Evolutionary conservation across 2,329 filamentous ascomycete species (phyloP), one percentile per base, ranked within the genome.

Genomic region (Sporothrix globosa): DNA sequence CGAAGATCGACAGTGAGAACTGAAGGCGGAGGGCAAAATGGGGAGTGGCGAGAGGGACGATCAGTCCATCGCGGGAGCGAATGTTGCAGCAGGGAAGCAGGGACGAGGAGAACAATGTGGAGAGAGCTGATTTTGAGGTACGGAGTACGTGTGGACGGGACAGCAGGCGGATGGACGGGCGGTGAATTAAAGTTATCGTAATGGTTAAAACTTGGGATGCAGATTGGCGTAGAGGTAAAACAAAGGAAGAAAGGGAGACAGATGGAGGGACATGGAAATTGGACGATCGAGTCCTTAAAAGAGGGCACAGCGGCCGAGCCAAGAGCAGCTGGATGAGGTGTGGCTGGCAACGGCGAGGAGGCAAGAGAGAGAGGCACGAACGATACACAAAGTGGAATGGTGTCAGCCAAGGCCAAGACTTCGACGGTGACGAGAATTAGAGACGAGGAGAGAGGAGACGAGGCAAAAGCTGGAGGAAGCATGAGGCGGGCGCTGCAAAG

Each of bases 1-100:
- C 60, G 52, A 58, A 41, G 69, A 70, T 70, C 69, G 69, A 69
- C 68, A 66, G 50, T 66, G 58, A 69, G 60, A 66, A 52, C 41
- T 67, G 27, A 46, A 70, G 69, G 24, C 19, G 60, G 19, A 24
- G 50, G 30, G 41, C 17, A 17, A 52, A 17, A 52, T 41, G 46
- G 63, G 27, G 48, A 66, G n/a, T 27, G 63, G 46, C 63, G 63
- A 53, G 46, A 66, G 61, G 21, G 52, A 52, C 48, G 67, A 63
- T 63, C 54, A 68, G 48, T 46, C 56, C 70, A 69, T 68, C 52
- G 52, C 30, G 41, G 50, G 60, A 65, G 3, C 48, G 11, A 13
- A 56, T 48, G 44, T 61, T 68, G 34, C 48, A 27, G 7, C 46
- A 61, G 52, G 21, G 60, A 53, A 52, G 46, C 46, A 41, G 53